Conservation (phyloP, 805 yeast genomes). For the Clavispora santaluciae region DNA sequence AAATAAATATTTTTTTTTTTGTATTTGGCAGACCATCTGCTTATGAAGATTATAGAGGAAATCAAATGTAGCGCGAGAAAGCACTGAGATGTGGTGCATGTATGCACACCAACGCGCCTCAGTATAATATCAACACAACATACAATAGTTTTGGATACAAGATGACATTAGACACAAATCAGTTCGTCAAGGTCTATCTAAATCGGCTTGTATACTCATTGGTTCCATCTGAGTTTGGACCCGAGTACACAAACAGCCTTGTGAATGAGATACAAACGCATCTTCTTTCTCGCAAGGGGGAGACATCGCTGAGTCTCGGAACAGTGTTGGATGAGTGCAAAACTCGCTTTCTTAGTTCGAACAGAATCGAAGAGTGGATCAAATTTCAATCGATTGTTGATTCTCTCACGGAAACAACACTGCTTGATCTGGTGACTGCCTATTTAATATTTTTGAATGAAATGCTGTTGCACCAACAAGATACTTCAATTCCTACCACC, state of each 20-base stretch:
- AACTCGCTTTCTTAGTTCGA: slow-evolving; percentile 22
- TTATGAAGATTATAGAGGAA: not conserved
- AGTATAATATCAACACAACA: slow-evolving; percentile 1
- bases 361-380: slow-evolving; percentile 27
- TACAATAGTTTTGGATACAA: not conserved
- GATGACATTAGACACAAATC: slow-evolving; percentile 30
- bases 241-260: slow-evolving; percentile 28
- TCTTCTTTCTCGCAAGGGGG: slow-evolving; percentile 3
- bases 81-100: not conserved
- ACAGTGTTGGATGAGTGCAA: slow-evolving; percentile 17
- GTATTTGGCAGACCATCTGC: too few species aligned
- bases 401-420: slow-evolving; percentile 21
- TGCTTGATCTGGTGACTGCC: slow-evolving; percentile 28
- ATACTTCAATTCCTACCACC: not conserved
- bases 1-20: too few species aligned
- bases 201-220: slow-evolving; percentile 32
- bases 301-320: slow-evolving; percentile 1
- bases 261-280: slow-evolving; percentile 22
- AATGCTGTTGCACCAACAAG: slow-evolving; percentile 1
- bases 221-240: slow-evolving; percentile 35
- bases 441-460: slow-evolving; percentile 31
- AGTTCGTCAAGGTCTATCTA: slow-evolving; percentile 29
- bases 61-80: not conserved
- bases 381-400: slow-evolving; percentile 29
- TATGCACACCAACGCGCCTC: slow-evolving; percentile 1